Conservation (phyloP, 352 stramenopile species). For the Blastocystis sp. region DNA sequence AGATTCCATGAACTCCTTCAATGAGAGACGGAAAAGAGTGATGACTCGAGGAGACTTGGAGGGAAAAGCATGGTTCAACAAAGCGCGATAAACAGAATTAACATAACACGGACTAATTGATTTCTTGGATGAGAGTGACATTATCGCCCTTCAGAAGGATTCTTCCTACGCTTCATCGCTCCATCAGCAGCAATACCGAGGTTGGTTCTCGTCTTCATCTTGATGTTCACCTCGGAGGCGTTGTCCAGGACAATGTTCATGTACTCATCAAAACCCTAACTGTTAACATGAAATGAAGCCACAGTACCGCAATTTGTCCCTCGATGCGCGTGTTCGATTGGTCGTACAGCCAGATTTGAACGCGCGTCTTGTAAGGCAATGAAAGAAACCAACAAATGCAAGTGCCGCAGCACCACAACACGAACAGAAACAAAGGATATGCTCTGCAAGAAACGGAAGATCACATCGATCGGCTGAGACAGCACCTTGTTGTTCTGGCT, state of each 20-base stretch:
- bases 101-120: constrained; percentile 43
- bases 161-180: constrained; percentile 84
- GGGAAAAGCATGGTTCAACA: neutral
- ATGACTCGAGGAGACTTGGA: neutral
- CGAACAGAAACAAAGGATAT: constrained; percentile 57
- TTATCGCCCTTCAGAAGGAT: constrained; percentile 99
- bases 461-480: constrained; percentile 98
- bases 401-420: constrained; percentile 65
- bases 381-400: constrained; percentile 60
- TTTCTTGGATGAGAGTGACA: constrained; percentile 91
- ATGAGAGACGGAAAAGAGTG: neutral
- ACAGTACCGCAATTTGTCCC: constrained; percentile 90
- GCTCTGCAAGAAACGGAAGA: constrained; percentile 95
- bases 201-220: constrained; percentile 70
- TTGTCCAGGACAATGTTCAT: constrained; percentile 99
- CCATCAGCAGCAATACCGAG: constrained; percentile 64
- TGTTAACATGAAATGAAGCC: neutral
- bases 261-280: constrained; percentile 91
- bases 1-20: neutral
- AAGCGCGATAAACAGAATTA: neutral
- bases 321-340: constrained; percentile 96
- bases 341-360: constrained; percentile 99
- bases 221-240: constrained; percentile 87
- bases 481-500: constrained; percentile 96
- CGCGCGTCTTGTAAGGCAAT: constrained; percentile 83